These are phyloP conservation scores for Alternaria solani DNA, from an alignment of 2,329 filamentous ascomycete species.

Conservation along the genomic window DNA sequence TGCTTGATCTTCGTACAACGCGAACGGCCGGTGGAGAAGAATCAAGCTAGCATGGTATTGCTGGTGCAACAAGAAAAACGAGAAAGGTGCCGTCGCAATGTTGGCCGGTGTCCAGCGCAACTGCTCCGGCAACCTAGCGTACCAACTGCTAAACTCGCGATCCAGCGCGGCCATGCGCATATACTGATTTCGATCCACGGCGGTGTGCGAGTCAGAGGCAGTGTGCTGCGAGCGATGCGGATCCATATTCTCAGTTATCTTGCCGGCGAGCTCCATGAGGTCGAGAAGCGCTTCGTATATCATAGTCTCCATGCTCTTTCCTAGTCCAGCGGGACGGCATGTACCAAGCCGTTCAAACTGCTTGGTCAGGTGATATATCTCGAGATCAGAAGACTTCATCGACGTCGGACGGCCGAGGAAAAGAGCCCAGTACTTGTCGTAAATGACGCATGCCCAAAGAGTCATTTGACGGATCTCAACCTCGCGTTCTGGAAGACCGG, in stretches of 20 bases:
- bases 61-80: constrained; percentile 64
- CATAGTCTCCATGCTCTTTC: constrained; percentile 48
- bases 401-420: constrained; percentile 63
- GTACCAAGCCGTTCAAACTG: constrained; percentile 56
- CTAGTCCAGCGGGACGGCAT: constrained; percentile 44
- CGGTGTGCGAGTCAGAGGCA: constrained; percentile 29
- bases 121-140: constrained; percentile 60
- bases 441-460: constrained; percentile 62
- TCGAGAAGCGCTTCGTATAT: constrained; percentile 63
- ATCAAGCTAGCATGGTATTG: constrained; percentile 65
- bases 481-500: constrained; percentile 58
- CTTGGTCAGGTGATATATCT: constrained; percentile 58
- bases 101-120: constrained; percentile 49
- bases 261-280: constrained; percentile 64
- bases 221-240: constrained; percentile 38
- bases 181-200: constrained; percentile 59
- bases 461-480: constrained; percentile 60
- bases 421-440: constrained; percentile 64
- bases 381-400: constrained; percentile 63
- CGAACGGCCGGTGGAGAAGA: constrained; percentile 63
- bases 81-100: constrained; percentile 47
- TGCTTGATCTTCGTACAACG: constrained; percentile 57
- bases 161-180: constrained; percentile 61
- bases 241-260: constrained; percentile 58
- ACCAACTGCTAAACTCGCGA: constrained; percentile 64